Evolutionary conservation across 768 basidiomycete genomes (phyloP).

Genomic region (Pilatotrama ljubarskyi): DNA sequence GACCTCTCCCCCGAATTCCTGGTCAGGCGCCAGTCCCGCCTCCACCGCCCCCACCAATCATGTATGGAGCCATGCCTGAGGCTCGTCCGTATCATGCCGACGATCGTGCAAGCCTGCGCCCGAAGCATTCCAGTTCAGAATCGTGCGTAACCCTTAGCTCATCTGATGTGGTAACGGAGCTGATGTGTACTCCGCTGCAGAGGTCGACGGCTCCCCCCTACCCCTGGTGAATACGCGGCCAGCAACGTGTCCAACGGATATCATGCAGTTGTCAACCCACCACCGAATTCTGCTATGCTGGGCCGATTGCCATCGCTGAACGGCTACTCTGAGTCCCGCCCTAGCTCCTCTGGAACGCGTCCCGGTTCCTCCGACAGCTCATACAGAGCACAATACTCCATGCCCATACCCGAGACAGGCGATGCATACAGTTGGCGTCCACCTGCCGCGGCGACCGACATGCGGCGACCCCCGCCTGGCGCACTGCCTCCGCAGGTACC

Average conservation of each 20-base stretch:
- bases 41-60: conserved; percentile 21
- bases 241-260: conserved; percentile 19
- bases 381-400: conserved; percentile 16
- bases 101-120: conserved; percentile 2
- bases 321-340: conserved; percentile 21
- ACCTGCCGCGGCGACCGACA: conserved; percentile 1
- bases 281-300: conserved; percentile 20
- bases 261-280: conserved; percentile 8
- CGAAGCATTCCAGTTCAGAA: conserved; percentile 24
- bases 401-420: conserved; percentile 24
- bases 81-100: conserved; percentile 20
- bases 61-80: conserved; percentile 21
- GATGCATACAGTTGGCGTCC: conserved; percentile 14
- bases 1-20: conserved; percentile 32
- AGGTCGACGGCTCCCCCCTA: conserved; percentile 23
- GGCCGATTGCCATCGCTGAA: conserved; percentile 17
- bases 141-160: conserved; percentile 21
- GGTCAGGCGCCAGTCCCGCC: conserved; percentile 22
- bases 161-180: neutral
- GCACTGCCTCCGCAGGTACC: conserved; percentile 32
- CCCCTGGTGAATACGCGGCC: conserved; percentile 8
- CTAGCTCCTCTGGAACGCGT: conserved; percentile 15
- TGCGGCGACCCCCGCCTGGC: conserved; percentile 29
- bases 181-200: neutral
- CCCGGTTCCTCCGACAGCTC: conserved; percentile 21